Percentiles rank a stretch among this genome's conserved stretches.
These are phyloP conservation scores for Pythium pyrilobum DNA, from an alignment of 352 stramenopile genomes.

Conservation along the genomic window DNA sequence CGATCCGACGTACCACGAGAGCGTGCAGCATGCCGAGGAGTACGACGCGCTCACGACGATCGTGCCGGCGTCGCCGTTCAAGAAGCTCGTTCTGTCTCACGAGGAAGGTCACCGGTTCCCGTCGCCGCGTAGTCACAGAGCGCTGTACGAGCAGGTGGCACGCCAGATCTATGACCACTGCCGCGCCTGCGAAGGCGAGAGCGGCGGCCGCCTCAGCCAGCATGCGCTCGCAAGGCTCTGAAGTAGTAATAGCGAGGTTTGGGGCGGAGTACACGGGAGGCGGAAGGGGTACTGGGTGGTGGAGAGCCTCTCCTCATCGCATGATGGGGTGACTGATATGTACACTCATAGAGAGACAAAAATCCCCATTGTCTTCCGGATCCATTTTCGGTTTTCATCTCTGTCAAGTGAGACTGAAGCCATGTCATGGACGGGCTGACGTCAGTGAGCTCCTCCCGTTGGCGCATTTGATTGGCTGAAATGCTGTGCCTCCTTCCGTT, in stretches of 20 bases:
- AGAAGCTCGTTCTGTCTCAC: conserved; percentile 19
- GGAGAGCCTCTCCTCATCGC: no score
- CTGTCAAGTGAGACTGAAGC: background rate
- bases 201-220: no score
- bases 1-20: conserved; percentile 36
- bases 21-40: conserved; percentile 27
- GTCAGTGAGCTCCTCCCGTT: background rate
- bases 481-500: background rate
- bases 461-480: conserved; percentile 1
- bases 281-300: no score
- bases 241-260: no score
- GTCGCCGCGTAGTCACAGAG: conserved; percentile 6
- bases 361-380: no score
- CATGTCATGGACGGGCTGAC: background rate
- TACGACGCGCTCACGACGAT: conserved; percentile 14
- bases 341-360: no score
- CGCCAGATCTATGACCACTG: no score
- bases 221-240: no score
- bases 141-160: conserved; percentile 28
- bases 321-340: no score
- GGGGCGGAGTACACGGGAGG: no score
- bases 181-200: no score
- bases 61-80: background rate
- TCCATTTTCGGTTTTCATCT: background rate
- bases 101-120: conserved; percentile 28